Percentiles rank a stretch among this genome's conserved stretches.
phyloP scores from a whole-genome alignment of 192 early-diverging fungal genomes.

The Chytriomyces hyalinus region DNA sequence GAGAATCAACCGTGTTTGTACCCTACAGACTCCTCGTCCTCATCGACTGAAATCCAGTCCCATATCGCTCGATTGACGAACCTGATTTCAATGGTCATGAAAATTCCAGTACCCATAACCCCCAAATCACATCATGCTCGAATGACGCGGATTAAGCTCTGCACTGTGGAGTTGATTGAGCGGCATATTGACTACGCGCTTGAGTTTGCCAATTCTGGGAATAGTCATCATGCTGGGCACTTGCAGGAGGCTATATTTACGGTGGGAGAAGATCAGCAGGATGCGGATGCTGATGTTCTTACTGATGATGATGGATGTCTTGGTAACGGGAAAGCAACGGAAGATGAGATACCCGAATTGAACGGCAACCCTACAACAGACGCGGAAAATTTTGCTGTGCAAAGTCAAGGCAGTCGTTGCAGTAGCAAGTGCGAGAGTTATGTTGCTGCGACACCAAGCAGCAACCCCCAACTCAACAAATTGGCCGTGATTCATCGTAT shows the following conservation, averaged over 20 bases:
- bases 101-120: neutral
- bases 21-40: neutral
- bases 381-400: neutral
- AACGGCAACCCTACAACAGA: neutral
- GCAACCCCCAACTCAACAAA: neutral
- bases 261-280: neutral
- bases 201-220: neutral
- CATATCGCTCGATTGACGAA: neutral
- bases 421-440: neutral
- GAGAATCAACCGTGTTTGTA: neutral
- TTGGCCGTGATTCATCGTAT: conserved; percentile 5
- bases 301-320: neutral
- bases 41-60: neutral
- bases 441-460: neutral
- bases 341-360: neutral
- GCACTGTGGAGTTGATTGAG: conserved; percentile 6
- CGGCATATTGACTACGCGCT: neutral
- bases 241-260: neutral
- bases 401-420: neutral
- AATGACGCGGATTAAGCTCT: neutral
- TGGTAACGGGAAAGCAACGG: neutral
- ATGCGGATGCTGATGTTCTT: neutral
- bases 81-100: neutral
- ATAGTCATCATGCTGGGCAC: too few relatives aligned
- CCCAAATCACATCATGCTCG: neutral